Percentiles rank a stretch among this genome's conserved stretches.
Conservation (phyloP, 345 rosid species). For the sweet orange (Citrus sinensis) region DVS_A1.0 CM039166.1:13755001-13755500, state of each 20-base stretch:
- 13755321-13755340: constrained; percentile 78
- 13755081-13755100: constrained; percentile 20
- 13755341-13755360: constrained; percentile 61
- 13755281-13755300: constrained; percentile 64
- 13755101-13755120: constrained; percentile 1
- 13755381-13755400: constrained; percentile 48
- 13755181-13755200: constrained; percentile 23
- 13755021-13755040: constrained; percentile 10
- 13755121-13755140: constrained; percentile 25
- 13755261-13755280: constrained; percentile 32
- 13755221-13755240: constrained; percentile 47
- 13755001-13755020: not conserved
- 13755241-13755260: constrained; percentile 22
- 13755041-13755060: constrained; percentile 4
- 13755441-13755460: constrained; percentile 40
- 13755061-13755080: not conserved
- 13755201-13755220: constrained; percentile 24
- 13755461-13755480: constrained; percentile 55
- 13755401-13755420: constrained; percentile 25
- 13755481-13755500: constrained; percentile 39
- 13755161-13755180: constrained; percentile 42
- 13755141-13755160: constrained; percentile 47
- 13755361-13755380: constrained; percentile 42
- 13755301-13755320: constrained; percentile 72
- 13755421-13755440: constrained; percentile 38